Percentiles rank a stretch among this genome's conserved stretches.
phyloP scores from a whole-genome alignment of 2,329 filamentous ascomycete genomes.

The Pyrenophora graminea region DNA sequence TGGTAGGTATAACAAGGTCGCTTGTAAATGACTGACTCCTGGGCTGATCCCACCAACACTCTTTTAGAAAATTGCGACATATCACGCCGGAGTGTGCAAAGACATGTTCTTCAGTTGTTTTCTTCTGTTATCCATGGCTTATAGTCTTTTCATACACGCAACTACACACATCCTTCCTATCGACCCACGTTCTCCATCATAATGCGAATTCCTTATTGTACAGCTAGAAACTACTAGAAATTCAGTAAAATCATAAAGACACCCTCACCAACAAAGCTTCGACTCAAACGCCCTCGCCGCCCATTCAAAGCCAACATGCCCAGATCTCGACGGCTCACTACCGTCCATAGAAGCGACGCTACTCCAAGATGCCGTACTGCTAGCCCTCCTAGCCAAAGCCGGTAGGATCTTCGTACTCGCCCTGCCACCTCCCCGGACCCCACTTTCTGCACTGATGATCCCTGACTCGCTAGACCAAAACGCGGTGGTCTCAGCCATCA shows the following conservation, averaged over 20 bases:
- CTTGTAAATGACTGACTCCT: background rate
- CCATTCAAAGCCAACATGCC: background rate
- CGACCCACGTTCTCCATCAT: background rate
- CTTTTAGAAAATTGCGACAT: background rate
- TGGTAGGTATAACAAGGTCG: background rate
- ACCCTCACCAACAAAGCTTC: conserved; percentile 3
- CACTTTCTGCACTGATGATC: too few species aligned
- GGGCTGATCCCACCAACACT: background rate
- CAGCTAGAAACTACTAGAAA: background rate
- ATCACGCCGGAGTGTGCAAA: background rate
- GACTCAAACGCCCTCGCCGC: conserved; percentile 1
- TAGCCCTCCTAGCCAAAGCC: background rate
- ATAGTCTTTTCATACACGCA: background rate
- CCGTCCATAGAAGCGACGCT: background rate
- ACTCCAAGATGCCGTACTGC: background rate
- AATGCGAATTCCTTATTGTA: background rate
- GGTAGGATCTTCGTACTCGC: background rate
- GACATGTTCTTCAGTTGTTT: background rate
- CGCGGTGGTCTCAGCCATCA: background rate
- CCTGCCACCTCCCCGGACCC: background rate
- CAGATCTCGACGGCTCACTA: background rate
- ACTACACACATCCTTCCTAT: background rate
- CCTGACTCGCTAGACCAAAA: background rate
- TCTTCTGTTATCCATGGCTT: background rate
- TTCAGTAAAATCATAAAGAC: background rate